Base-by-base conservation (phyloP, 1,284 basidiomycete genomes). In the Porogramme epimiltina region DNA sequence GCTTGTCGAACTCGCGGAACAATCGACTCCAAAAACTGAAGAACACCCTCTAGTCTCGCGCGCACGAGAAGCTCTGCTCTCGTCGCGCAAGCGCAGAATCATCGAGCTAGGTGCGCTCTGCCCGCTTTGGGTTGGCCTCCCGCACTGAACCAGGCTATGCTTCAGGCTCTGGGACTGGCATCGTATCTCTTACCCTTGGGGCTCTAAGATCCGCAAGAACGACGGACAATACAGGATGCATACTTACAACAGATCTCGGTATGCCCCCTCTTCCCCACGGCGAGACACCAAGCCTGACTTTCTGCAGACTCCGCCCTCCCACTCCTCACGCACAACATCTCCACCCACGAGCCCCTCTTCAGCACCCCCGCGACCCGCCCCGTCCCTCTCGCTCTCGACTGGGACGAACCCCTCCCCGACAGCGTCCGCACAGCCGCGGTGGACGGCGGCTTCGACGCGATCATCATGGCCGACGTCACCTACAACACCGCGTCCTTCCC, bases 381-480 rank as follows among this genome's bases (percentile, higher is more conserved):
- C 0, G 50, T 73, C 38, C 74, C 83, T 0, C 66, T 70, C 6
- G 77, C 87, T 0, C 75, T 95, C 3, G 85, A 94, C 66, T 94
- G 92, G 93, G 87, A 91, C 50, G 59, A 72, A 40, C 73, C 65
- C 0, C 66, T 91, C 2, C 82, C 89, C 0, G 28, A 51, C 0
- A 75, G 76, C 46, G 74, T 78, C 22, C 65, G 28, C 15, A n/a
- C n/a, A 31, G 28, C 72, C 15, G 42, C 58, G 11, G 56, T 70
- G 8, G 60, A 67, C 0, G 68, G 63, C 3, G 72, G 74, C 2
- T 71, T 88, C 34, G 81, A 89, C 62, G 67, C 75, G 37, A 79
- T 90, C 34, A 92, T 92, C 49, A 92, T 94, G 81, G 90, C 92
- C 13, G 93, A 95, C 63, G 90, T 95, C 9, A 87, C 91, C 0